A percentile compares a stretch with the other conserved stretches of the same genome.
These are phyloP conservation scores for Trametes cubensis DNA, from an alignment of 768 basidiomycete species.

Conservation along the genomic window DNA sequence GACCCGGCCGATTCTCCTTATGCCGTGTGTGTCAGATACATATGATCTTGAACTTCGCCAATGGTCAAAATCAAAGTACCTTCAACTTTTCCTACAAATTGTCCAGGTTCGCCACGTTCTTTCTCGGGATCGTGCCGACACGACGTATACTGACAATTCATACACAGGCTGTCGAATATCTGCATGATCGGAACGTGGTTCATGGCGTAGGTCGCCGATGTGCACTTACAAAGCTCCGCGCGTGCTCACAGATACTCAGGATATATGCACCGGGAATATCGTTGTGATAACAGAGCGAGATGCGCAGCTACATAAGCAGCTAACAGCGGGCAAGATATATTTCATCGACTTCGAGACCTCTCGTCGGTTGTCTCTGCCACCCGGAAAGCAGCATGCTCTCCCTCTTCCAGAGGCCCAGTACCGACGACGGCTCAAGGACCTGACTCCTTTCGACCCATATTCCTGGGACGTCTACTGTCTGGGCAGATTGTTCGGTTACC, in stretches of 20 bases:
- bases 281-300: not conserved
- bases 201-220: not conserved
- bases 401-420: not conserved
- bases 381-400: not conserved
- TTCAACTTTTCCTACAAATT: not conserved
- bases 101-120: not conserved
- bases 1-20: not conserved
- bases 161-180: not conserved
- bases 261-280: not conserved
- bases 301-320: not conserved
- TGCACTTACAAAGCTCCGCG: no score
- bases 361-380: not conserved
- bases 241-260: not conserved
- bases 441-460: not conserved
- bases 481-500: not conserved
- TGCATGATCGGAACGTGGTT: not conserved
- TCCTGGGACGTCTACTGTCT: conserved; percentile 11
- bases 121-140: no score
- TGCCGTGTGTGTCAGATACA: not conserved
- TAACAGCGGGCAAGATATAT: no score
- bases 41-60: not conserved
- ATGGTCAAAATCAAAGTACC: not conserved
- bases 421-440: not conserved
- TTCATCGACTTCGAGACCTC: no score
- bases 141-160: no score